Evolutionary conservation across 2,329 filamentous ascomycete genomes (phyloP).

Genomic region (Emmonsia crescens): DNA sequence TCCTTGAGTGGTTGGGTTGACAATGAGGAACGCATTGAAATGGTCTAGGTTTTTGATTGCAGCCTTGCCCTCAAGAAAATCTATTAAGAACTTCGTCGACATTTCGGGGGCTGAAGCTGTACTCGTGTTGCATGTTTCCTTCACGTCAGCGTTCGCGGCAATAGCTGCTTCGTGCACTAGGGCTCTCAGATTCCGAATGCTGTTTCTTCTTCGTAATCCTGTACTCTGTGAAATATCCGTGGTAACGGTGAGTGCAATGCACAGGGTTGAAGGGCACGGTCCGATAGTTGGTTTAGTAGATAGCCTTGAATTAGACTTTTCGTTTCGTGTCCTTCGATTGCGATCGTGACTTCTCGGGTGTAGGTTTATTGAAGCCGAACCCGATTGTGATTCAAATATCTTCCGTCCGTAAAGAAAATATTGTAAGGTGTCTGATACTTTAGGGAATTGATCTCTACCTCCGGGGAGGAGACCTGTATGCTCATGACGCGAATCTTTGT

Average conservation of each 20-base stretch:
- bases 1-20: slow-evolving; percentile 14
- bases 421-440: neutral
- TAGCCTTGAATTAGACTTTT: neutral
- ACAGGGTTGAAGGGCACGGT: neutral
- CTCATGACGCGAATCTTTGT: neutral
- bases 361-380: neutral
- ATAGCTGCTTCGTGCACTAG: neutral
- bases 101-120: neutral
- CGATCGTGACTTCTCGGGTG: neutral
- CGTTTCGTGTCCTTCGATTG: neutral
- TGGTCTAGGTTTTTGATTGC: slow-evolving; percentile 14
- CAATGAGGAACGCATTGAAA: slow-evolving; percentile 20
- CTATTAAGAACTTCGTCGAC: neutral
- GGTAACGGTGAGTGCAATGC: neutral
- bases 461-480: neutral
- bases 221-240: neutral
- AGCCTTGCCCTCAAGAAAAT: neutral
- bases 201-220: neutral
- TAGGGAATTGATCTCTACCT: neutral
- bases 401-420: neutral
- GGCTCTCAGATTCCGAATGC: neutral
- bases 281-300: neutral
- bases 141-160: neutral
- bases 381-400: neutral
- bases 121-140: neutral